Conservation (phyloP, 306 rosid species). For the Mucuna pruriens region DNA sequence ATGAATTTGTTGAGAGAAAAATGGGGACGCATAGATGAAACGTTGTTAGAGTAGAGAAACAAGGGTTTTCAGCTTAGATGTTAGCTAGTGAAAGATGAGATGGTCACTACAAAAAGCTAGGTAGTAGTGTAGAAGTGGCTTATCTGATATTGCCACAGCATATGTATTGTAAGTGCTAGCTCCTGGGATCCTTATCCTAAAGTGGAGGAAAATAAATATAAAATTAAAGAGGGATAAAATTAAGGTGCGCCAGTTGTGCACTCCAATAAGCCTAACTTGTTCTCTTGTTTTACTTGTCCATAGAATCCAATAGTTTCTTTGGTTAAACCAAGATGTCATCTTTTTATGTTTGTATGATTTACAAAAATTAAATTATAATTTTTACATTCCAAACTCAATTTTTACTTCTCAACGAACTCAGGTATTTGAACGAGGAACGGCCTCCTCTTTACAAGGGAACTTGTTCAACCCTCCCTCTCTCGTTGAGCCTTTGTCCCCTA, state of each 20-base stretch:
- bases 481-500: not conserved
- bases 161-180: not conserved
- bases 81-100: slow-evolving; percentile 1
- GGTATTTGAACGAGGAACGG: not conserved
- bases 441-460: not conserved
- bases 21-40: not conserved
- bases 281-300: slow-evolving; percentile 28
- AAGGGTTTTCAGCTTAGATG: not conserved
- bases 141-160: not conserved
- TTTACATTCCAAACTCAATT: no score
- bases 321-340: no score
- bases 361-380: no score
- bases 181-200: slow-evolving; percentile 40
- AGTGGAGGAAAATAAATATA: slow-evolving; percentile 5
- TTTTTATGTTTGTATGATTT: no score
- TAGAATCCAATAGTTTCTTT: no score
- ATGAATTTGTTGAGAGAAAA: not conserved
- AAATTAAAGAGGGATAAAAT: not conserved
- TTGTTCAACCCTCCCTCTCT: not conserved
- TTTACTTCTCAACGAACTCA: no score
- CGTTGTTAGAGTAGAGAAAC: not conserved
- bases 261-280: slow-evolving; percentile 4
- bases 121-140: slow-evolving; percentile 29
- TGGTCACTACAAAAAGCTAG: slow-evolving; percentile 24
- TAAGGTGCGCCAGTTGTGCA: slow-evolving; percentile 40